Evolutionary conservation across 768 basidiomycete species (phyloP), one percentile per base, ranked within the genome.

Genomic region (Naganishia friedmannii): DNA sequence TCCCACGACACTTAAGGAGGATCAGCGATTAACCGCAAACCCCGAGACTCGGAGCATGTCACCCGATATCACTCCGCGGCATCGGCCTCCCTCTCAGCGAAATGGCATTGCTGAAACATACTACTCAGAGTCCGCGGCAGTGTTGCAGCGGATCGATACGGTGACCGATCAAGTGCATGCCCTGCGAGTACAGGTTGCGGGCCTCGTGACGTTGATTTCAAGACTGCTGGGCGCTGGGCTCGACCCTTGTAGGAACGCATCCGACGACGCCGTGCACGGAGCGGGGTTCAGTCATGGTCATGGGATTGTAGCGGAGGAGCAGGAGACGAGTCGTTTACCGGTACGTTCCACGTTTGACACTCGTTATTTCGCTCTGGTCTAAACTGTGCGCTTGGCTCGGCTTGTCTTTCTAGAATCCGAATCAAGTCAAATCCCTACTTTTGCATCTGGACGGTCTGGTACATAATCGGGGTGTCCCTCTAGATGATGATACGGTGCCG

Each of bases 91-190:
- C 21, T 13, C 13, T 58, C 57, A 7, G 15, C 8, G 19, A 31
- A n/a, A 21, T 17, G 34, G n/a, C 12, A 58, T 10, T 17, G 34
- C 57, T n/a, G 32, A 23, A 17, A 37, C 17, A 19, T 8, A 15
- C 57, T 3, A 13, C 6, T 13, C 42, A 34, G 60, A 45, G n/a
- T n/a, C n/a, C 10, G 8, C 39, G 32, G 13, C 60, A n/a, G n/a
- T 63, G 23, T 28, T 63, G 21, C 34, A 45, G 7, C 60, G 60
- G 23, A n/a, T 63, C 21, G 60, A 42, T 9, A 12, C 60, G 12
- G 60, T 45, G 15, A 63, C 60, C 3, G 23, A 28, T 26, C 42
- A 63, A 29, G 60, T 63, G 2, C 60, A 63, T 28, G 60, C 60
- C 5, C 28, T 63, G 26, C 60, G 60, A 13, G 26, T 19, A 3